Percentiles rank a stretch among this genome's conserved stretches.
These are phyloP conservation scores for Rhodotorula sp. DNA, from an alignment of 1,284 basidiomycete genomes.

Conservation along the genomic window DNA sequence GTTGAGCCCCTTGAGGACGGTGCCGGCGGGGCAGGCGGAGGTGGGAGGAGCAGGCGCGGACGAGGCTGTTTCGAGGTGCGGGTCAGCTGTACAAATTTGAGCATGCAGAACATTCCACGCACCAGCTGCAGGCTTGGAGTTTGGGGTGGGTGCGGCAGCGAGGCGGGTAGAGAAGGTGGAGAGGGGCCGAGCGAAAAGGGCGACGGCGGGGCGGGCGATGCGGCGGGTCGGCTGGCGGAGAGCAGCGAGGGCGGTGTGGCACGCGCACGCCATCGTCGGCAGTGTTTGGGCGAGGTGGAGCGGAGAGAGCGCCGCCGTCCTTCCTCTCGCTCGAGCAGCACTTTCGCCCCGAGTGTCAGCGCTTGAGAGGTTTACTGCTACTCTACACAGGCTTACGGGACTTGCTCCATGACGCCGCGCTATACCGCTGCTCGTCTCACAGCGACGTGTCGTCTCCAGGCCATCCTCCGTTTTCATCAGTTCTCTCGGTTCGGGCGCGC, in stretches of 20 bases:
- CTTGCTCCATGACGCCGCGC: too few relatives aligned
- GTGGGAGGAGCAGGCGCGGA: neutral
- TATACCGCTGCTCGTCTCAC: too few relatives aligned
- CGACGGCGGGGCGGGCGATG: neutral
- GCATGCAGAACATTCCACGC: neutral
- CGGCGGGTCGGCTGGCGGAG: neutral
- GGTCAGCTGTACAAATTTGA: neutral
- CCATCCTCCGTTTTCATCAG: too few relatives aligned
- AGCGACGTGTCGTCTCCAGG: too few relatives aligned
- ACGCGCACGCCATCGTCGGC: constrained; percentile 22
- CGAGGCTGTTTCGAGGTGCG: neutral
- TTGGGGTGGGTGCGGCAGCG: neutral
- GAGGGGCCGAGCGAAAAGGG: neutral
- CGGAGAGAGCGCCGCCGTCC: too few relatives aligned
- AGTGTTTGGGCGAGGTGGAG: neutral
- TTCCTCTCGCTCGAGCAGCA: too few relatives aligned
- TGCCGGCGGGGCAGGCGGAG: constrained; percentile 38
- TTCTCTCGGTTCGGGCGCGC: too few relatives aligned
- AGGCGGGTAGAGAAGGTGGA: neutral
- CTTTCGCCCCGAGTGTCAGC: too few relatives aligned
- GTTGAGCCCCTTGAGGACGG: constrained; percentile 33
- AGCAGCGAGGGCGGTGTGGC: constrained; percentile 1
- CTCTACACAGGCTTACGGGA: too few relatives aligned
- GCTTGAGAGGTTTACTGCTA: too few relatives aligned
- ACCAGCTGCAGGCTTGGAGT: neutral